Conservation (phyloP, 73 alveolate species). For the Paramecium sonneborni region DNA sequence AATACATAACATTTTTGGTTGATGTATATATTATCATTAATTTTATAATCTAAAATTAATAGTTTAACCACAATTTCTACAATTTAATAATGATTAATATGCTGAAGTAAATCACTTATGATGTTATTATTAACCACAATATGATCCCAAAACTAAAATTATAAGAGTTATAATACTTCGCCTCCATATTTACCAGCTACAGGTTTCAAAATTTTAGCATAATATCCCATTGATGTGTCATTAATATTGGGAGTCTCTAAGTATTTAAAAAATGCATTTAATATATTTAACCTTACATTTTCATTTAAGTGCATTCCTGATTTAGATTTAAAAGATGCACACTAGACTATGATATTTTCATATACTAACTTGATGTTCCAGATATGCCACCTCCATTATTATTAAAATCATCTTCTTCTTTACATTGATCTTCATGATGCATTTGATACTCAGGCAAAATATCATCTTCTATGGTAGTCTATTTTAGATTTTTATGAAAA, state of each 20-base stretch:
- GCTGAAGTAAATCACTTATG: neutral
- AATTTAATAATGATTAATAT: neutral
- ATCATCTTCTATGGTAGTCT: constrained; percentile 58
- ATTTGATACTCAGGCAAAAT: neutral
- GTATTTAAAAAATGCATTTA: neutral
- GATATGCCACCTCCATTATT: neutral
- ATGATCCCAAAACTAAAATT: constrained; percentile 34
- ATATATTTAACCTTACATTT: neutral
- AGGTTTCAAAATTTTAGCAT: neutral
- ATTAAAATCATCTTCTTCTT: constrained; percentile 6
- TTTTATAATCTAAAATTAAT: neutral
- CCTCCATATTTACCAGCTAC: constrained; percentile 27
- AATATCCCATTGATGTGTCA: constrained; percentile 45
- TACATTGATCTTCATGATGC: constrained; percentile 13
- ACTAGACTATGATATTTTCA: constrained; percentile 10
- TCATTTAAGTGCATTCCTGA: constrained; percentile 17
- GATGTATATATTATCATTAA: neutral
- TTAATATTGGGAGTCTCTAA: neutral
- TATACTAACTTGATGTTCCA: constrained; percentile 34
- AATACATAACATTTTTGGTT: neutral
- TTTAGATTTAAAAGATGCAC: constrained; percentile 14
- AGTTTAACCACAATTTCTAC: constrained; percentile 22
- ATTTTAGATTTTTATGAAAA: neutral
- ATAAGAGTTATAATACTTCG: neutral
- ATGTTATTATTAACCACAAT: neutral